Percentiles rank a stretch among this genome's conserved stretches.
These are phyloP conservation scores for Aspergillus tamarii DNA, from an alignment of 2,329 filamentous ascomycete species.

Conservation along the genomic window DNA sequence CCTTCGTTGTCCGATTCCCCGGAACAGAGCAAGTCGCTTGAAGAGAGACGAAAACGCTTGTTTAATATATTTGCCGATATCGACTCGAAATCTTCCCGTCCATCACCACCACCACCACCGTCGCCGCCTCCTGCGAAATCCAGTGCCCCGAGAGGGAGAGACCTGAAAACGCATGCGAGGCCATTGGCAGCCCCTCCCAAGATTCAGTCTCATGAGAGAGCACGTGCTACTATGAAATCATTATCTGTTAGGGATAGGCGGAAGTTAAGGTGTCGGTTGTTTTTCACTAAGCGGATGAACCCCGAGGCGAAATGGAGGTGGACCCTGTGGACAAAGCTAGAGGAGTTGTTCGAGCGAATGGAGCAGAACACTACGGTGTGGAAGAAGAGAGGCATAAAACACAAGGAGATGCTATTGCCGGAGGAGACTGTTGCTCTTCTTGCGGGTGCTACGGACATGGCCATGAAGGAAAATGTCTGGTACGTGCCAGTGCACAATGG, in stretches of 20 bases:
- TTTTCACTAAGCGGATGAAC: constrained; percentile 13
- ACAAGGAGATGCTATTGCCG: constrained; percentile 37
- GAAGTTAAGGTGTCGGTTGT: constrained; percentile 31
- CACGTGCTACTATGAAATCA: constrained; percentile 9
- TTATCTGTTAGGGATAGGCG: constrained; percentile 29
- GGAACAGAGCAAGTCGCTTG: not conserved
- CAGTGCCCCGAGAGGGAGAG: not conserved
- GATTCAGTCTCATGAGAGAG: not conserved
- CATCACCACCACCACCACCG: not conserved
- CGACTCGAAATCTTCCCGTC: not conserved
- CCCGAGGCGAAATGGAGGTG: constrained; percentile 4
- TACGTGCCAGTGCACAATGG: constrained; percentile 38
- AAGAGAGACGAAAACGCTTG: constrained; percentile 2
- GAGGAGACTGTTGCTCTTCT: constrained; percentile 41
- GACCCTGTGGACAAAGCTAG: constrained; percentile 31
- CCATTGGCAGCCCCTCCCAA: not conserved
- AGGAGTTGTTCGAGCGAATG: constrained; percentile 30
- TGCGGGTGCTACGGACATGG: constrained; percentile 33
- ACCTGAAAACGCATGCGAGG: not conserved
- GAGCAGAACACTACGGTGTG: constrained; percentile 21
- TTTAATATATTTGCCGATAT: constrained; percentile 17
- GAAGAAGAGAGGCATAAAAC: constrained; percentile 19
- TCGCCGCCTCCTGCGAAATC: not conserved
- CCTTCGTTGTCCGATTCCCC: not conserved
- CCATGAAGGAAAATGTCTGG: constrained; percentile 43